phyloP scores from a whole-genome alignment of 129 eudicot genomes.

The Helichrysum umbraculigerum region DNA sequence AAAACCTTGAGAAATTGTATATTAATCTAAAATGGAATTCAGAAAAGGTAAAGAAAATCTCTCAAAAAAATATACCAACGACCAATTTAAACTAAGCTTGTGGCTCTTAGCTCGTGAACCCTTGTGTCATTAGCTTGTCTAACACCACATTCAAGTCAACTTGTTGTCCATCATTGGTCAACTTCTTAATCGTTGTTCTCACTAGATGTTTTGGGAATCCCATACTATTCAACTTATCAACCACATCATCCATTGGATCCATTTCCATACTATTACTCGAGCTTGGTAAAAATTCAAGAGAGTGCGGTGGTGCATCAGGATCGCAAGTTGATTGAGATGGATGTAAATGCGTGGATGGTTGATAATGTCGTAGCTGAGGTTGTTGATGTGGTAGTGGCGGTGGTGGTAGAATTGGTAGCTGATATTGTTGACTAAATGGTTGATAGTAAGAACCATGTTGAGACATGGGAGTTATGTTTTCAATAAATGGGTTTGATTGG shows the following conservation, averaged over 20 bases:
- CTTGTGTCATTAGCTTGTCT: slow-evolving; percentile 85
- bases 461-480: slow-evolving; percentile 34
- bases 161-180: slow-evolving; percentile 83
- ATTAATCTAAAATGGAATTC: background rate
- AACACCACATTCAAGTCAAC: slow-evolving; percentile 83
- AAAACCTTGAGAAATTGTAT: background rate
- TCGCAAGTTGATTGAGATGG: slow-evolving; percentile 45
- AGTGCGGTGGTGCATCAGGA: background rate
- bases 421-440: slow-evolving; percentile 54
- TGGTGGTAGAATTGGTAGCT: slow-evolving; percentile 44
- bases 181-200: slow-evolving; percentile 68
- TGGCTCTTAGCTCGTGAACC: slow-evolving; percentile 52
- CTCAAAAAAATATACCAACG: slow-evolving; percentile 11
- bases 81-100: slow-evolving; percentile 56
- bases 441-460: slow-evolving; percentile 65
- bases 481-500: slow-evolving; percentile 50
- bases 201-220: slow-evolving; percentile 93
- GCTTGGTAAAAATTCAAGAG: slow-evolving; percentile 29
- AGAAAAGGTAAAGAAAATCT: background rate
- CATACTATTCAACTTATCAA: slow-evolving; percentile 86
- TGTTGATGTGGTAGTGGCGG: slow-evolving; percentile 37
- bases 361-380: slow-evolving; percentile 49
- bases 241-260: slow-evolving; percentile 92
- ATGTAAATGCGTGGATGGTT: slow-evolving; percentile 29
- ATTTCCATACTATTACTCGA: slow-evolving; percentile 61